phyloP scores from a whole-genome alignment of 495 filamentous ascomycete species.

The Pyronema omphalodes region DNA sequence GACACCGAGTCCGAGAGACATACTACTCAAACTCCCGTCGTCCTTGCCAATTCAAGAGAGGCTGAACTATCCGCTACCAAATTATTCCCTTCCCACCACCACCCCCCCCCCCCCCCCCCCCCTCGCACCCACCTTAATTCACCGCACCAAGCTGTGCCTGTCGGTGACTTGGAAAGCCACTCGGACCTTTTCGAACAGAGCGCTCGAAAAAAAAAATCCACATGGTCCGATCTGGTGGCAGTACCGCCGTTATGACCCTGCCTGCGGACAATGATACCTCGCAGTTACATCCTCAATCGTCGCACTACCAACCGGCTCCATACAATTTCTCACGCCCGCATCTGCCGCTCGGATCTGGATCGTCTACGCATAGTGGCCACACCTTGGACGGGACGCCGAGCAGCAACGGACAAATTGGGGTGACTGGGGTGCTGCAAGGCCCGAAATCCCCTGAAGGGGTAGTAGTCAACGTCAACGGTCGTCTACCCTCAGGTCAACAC shows the following conservation, averaged over 20 bases:
- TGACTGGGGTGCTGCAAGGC: neutral
- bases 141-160: too few relatives aligned
- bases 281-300: conserved; percentile 9
- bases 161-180: too few relatives aligned
- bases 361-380: conserved; percentile 1
- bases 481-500: neutral
- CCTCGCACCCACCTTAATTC: too few relatives aligned
- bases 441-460: neutral
- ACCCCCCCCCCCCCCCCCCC: neutral
- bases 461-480: neutral
- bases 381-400: neutral
- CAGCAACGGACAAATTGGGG: conserved; percentile 1
- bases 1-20: too few relatives aligned
- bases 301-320: conserved; percentile 12
- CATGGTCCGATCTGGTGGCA: conserved; percentile 18
- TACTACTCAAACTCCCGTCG: neutral
- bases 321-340: conserved; percentile 22
- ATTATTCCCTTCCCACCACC: neutral
- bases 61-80: neutral
- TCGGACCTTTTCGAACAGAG: too few relatives aligned
- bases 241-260: conserved; percentile 24
- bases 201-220: conserved; percentile 2
- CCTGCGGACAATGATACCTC: conserved; percentile 17
- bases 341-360: conserved; percentile 4
- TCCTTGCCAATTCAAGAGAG: neutral